Percentiles rank a stretch among this genome's conserved stretches.
Conservation (phyloP, 2,329 filamentous ascomycete genomes). For the Elsinoe ampelina region DNA sequence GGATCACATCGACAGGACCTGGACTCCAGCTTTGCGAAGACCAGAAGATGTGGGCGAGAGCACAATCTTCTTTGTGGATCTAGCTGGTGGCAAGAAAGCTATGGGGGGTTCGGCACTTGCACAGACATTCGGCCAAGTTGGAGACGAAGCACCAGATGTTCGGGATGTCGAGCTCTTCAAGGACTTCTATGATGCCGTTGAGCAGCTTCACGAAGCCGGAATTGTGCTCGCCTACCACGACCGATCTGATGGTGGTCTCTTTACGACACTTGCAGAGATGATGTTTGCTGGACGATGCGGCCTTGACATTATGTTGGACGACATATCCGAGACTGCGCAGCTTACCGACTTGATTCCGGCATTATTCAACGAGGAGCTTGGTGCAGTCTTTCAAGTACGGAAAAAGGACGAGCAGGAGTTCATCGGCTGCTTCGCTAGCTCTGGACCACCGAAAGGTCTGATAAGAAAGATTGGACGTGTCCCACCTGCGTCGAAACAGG, state of each 20-base stretch:
- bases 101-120: slow-evolving; percentile 86
- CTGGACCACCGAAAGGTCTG: slow-evolving; percentile 69
- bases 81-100: slow-evolving; percentile 69
- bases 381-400: slow-evolving; percentile 89
- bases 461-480: slow-evolving; percentile 79
- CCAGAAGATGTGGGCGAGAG: slow-evolving; percentile 83
- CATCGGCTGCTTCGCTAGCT: slow-evolving; percentile 82
- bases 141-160: slow-evolving; percentile 76
- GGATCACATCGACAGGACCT: slow-evolving; percentile 72
- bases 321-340: slow-evolving; percentile 53
- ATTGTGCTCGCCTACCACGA: slow-evolving; percentile 92
- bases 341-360: slow-evolving; percentile 55
- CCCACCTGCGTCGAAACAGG: slow-evolving; percentile 59
- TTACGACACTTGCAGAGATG: slow-evolving; percentile 91
- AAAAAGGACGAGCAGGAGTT: slow-evolving; percentile 78
- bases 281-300: slow-evolving; percentile 94
- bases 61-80: slow-evolving; percentile 80
- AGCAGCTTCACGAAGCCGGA: slow-evolving; percentile 54
- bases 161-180: slow-evolving; percentile 70
- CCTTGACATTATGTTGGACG: slow-evolving; percentile 74
- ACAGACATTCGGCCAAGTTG: slow-evolving; percentile 79
- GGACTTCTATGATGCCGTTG: slow-evolving; percentile 85
- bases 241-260: slow-evolving; percentile 80
- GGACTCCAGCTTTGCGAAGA: slow-evolving; percentile 81
- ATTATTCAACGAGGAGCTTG: slow-evolving; percentile 93